Conservation (phyloP, 805 yeast species). For the Soucietia sequanensis region DNA sequence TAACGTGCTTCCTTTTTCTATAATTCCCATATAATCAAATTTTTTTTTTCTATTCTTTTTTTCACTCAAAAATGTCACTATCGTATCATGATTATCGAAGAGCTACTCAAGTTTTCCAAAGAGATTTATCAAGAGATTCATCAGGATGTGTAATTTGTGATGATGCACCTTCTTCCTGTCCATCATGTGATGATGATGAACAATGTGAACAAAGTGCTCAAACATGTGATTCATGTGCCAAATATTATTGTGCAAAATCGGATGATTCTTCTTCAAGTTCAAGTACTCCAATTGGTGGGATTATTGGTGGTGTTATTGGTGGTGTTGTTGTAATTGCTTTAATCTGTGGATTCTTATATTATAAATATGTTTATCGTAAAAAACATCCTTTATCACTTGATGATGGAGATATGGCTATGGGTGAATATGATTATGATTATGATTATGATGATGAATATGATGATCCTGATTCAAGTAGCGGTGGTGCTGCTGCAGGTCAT, state of each 20-base stretch:
- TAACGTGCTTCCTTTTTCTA: too few relatives aligned
- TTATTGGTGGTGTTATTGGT: constrained; percentile 44
- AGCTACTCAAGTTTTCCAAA: constrained; percentile 6
- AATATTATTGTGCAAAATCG: constrained; percentile 18
- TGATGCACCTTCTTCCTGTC: constrained; percentile 23
- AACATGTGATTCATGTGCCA: constrained; percentile 26
- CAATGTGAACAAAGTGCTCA: constrained; percentile 18
- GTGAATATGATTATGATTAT: constrained; percentile 10
- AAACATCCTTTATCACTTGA: constrained; percentile 28
- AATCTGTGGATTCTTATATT: constrained; percentile 25
- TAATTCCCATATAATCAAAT: too few relatives aligned
- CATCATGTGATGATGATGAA: constrained; percentile 23
- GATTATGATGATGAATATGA: constrained; percentile 15
- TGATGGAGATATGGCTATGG: constrained; percentile 21
- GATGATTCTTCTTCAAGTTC: constrained; percentile 4
- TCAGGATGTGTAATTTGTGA: constrained; percentile 35
- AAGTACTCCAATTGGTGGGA: constrained; percentile 31
- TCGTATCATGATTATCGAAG: neutral
- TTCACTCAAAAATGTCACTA: too few relatives aligned
- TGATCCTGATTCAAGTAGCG: constrained; percentile 4
- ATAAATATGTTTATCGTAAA: constrained; percentile 30
- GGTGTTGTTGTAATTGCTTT: constrained; percentile 28
- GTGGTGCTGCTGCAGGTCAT: neutral
- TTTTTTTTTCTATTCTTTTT: too few relatives aligned
- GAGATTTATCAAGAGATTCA: constrained; percentile 18